Evolutionary conservation across 352 stramenopile species (phyloP).

Genomic region (Globisporangium nagaii): DNA sequence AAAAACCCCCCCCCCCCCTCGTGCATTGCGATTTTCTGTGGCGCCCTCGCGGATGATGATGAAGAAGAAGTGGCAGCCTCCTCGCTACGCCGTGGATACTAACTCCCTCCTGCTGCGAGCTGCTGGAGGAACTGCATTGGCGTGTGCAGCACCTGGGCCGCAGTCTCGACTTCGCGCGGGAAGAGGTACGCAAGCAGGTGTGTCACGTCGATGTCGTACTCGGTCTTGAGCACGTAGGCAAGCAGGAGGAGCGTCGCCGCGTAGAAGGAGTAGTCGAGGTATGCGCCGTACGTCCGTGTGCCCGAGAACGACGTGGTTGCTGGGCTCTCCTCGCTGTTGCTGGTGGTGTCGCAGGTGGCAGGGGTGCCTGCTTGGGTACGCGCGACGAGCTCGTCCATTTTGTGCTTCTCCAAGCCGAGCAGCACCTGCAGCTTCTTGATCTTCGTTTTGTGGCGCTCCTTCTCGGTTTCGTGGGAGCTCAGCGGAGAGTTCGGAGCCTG

Average conservation of each 20-base stretch:
- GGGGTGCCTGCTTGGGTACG: slow-evolving; percentile 30
- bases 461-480: slow-evolving; percentile 24
- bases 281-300: slow-evolving; percentile 25
- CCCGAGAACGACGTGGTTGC: slow-evolving; percentile 1
- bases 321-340: too few species aligned
- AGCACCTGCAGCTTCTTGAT: slow-evolving; percentile 55
- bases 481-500: background rate
- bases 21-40: too few species aligned
- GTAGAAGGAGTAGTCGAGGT: slow-evolving; percentile 44
- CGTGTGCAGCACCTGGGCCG: slow-evolving; percentile 21
- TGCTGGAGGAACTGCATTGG: slow-evolving; percentile 9
- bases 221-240: slow-evolving; percentile 34
- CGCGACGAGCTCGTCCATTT: slow-evolving; percentile 32
- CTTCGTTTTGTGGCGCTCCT: slow-evolving; percentile 31
- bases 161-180: slow-evolving; percentile 39
- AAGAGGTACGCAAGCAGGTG: slow-evolving; percentile 32
- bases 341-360: too few species aligned
- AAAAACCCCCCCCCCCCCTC: too few species aligned
- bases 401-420: slow-evolving; percentile 40
- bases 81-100: too few species aligned
- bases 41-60: too few species aligned
- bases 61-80: too few species aligned
- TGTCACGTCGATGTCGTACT: slow-evolving; percentile 56
- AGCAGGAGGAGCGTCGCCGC: slow-evolving; percentile 26
- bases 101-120: too few species aligned